A percentile compares a stretch with the other conserved stretches of the same genome.
phyloP scores from a whole-genome alignment of 805 yeast species.

The Myxozyma udenii region DNA sequence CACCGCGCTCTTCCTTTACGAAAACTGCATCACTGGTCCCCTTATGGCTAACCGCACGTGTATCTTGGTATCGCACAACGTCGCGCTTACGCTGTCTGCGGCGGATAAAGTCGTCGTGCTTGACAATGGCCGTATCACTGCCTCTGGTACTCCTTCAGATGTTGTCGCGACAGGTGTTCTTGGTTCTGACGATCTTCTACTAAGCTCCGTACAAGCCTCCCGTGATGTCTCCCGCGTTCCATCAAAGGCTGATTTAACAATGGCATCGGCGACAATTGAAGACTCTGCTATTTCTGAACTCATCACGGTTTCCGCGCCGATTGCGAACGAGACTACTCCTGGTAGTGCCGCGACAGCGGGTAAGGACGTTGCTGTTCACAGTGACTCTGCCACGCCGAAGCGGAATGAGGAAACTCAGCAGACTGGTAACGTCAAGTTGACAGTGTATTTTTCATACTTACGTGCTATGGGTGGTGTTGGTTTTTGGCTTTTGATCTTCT shows the following conservation, averaged over 20 bases:
- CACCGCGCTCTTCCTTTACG: constrained; percentile 90
- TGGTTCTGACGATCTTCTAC: constrained; percentile 59
- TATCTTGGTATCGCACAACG: constrained; percentile 88
- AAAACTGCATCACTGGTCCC: constrained; percentile 84
- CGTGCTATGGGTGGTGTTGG: constrained; percentile 63
- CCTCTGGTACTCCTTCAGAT: constrained; percentile 43
- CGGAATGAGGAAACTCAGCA: constrained; percentile 66
- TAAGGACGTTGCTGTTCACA: constrained; percentile 40
- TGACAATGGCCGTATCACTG: constrained; percentile 77
- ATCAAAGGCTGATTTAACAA: constrained; percentile 66
- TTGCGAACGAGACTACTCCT: constrained; percentile 58
- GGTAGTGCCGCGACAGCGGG: constrained; percentile 78
- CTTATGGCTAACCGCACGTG: constrained; percentile 84
- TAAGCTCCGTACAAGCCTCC: constrained; percentile 17
- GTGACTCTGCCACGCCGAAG: constrained; percentile 39
- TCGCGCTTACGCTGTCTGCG: constrained; percentile 76
- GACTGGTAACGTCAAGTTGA: constrained; percentile 73
- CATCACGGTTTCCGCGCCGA: not conserved
- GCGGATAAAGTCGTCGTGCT: constrained; percentile 78
- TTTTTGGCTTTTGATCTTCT: constrained; percentile 50
- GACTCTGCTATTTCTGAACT: constrained; percentile 35
- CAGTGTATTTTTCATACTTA: constrained; percentile 69
- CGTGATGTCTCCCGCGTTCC: constrained; percentile 58
- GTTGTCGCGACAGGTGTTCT: constrained; percentile 58
- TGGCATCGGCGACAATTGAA: constrained; percentile 78